Evolutionary conservation across 2,329 filamentous ascomycete species (phyloP).

Genomic region (Simplicillium aogashimaense): DNA sequence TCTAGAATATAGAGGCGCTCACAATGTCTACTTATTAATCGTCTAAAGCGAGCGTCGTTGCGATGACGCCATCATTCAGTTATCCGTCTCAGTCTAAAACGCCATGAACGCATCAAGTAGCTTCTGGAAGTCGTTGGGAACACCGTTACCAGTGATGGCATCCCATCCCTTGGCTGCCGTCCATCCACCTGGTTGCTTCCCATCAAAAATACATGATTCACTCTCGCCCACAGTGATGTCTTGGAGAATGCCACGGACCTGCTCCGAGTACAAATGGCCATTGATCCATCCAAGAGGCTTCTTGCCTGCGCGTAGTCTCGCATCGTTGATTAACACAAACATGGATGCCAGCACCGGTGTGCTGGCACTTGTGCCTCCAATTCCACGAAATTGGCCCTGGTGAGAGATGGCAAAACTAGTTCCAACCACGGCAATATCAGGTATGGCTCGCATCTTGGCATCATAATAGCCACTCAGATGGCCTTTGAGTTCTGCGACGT

Average conservation of each 20-base stretch:
- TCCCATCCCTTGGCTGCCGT: slow-evolving; percentile 34
- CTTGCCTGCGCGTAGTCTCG: slow-evolving; percentile 37
- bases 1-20: too few species aligned
- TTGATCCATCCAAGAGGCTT: slow-evolving; percentile 44
- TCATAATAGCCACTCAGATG: slow-evolving; percentile 36
- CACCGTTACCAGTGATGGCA: slow-evolving; percentile 38
- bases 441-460: slow-evolving; percentile 33
- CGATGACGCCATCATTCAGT: too few species aligned
- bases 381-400: slow-evolving; percentile 13
- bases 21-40: too few species aligned
- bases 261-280: slow-evolving; percentile 30
- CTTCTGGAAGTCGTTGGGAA: slow-evolving; percentile 30
- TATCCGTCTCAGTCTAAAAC: slow-evolving; percentile 6
- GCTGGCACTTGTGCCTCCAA: slow-evolving; percentile 39
- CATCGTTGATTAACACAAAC: slow-evolving; percentile 44
- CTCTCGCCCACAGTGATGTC: slow-evolving; percentile 32
- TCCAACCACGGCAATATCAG: slow-evolving; percentile 45
- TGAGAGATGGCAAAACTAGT: slow-evolving; percentile 39
- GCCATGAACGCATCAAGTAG: slow-evolving; percentile 22
- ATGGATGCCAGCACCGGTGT: slow-evolving; percentile 45
- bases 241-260: slow-evolving; percentile 24
- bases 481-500: slow-evolving; percentile 27
- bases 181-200: slow-evolving; percentile 28
- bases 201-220: slow-evolving; percentile 27
- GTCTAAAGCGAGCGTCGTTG: too few species aligned